phyloP scores from a whole-genome alignment of 2,329 filamentous ascomycete species.

The Fusarium paranaense region DNA sequence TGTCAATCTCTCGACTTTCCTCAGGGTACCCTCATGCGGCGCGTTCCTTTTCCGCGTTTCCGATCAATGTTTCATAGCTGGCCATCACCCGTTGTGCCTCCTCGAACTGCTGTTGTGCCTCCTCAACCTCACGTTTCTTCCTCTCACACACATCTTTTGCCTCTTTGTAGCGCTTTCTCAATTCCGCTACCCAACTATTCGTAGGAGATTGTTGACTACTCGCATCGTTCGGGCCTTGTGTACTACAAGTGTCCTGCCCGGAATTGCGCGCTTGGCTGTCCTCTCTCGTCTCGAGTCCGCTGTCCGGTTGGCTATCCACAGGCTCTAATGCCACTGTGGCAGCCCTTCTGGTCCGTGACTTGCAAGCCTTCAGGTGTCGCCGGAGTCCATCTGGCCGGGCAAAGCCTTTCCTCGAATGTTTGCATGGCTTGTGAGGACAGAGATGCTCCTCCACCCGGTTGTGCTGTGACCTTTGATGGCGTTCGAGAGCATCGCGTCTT shows the following conservation, averaged over 20 bases:
- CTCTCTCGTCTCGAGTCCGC: background rate
- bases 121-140: background rate
- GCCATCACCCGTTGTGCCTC: background rate
- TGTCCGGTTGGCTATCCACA: background rate
- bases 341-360: background rate
- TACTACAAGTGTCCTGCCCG: background rate
- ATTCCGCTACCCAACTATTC: no score
- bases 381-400: background rate
- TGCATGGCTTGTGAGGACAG: background rate
- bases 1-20: no score
- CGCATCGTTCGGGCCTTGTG: accelerated
- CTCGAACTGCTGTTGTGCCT: background rate
- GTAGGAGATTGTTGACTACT: background rate
- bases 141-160: background rate
- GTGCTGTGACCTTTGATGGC: background rate
- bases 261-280: background rate
- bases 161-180: background rate
- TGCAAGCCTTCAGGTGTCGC: background rate
- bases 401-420: background rate
- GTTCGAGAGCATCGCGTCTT: background rate
- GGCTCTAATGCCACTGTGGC: accelerated
- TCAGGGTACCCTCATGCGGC: no score
- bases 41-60: background rate
- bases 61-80: background rate
- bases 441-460: background rate